Evolutionary conservation across 768 basidiomycete species (phyloP), one percentile per base, ranked within the genome.

Genomic region (Mycena indigotica): DNA sequence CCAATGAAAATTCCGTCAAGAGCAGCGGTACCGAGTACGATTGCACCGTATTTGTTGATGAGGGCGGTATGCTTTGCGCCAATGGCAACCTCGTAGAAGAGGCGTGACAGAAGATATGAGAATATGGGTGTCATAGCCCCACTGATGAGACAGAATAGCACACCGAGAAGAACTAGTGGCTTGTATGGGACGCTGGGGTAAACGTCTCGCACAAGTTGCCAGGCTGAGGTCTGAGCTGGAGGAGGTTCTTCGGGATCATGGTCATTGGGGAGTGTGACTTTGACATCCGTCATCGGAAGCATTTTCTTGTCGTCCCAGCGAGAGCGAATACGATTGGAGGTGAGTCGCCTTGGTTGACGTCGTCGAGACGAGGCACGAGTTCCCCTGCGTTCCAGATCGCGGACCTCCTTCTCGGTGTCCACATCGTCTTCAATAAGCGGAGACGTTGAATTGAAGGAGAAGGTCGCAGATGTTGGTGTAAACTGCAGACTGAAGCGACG

Each of bases 51-150:
- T 5, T 75, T 74, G 72, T 91, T 86, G 73, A 93, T 89, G n/a
- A 75, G 69, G 12, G 75, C 68, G 2, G 82, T 63, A 55, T 93
- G 78, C 19, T 84, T 75, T 1, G 88, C 91, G 45, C 88, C 86
- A 61, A 78, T 81, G 28, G 89, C 88, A 12, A 92, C 85, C 56
- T 88, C 80, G 69, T 83, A 88, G 56, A 96, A 81, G 13, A 98
- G 82, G 5, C 80, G 81, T 12, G 93, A 91, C 64, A 97, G 86
- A 59, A 95, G 81, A 75, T 80, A 93, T 1, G 96, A 95, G 80
- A 98, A 99, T 44, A 98, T 60, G 2, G 97, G 96, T 0, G 94
- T 97, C 79, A 92, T 86, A 2, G 90, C 82, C 16, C 97, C 96
- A 63, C 85, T 88, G 50, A 83, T 71, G 38, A 93, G 60, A 57